A percentile compares a stretch with the other conserved stretches of the same genome.
phyloP scores from a whole-genome alignment of 305 asterid species.

The Fraxinus dipetala region DNA sequence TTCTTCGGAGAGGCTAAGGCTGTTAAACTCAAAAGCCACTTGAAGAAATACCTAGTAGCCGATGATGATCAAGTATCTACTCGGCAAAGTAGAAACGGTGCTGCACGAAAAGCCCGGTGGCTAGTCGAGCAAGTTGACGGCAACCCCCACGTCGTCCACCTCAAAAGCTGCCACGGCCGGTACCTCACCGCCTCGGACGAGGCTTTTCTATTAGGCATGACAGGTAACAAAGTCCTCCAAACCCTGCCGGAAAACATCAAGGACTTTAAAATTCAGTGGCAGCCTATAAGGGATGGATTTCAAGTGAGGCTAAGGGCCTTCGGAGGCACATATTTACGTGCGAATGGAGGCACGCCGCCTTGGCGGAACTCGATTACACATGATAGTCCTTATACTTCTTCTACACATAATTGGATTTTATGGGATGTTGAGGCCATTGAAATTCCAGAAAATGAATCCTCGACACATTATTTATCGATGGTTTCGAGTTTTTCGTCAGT shows the following conservation, averaged over 20 bases:
- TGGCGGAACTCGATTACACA: conserved; percentile 83
- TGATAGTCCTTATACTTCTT: conserved; percentile 49
- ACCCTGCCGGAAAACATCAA: conserved; percentile 41
- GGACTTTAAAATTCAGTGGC: conserved; percentile 59
- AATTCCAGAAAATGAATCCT: conserved; percentile 61
- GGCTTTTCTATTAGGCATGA: conserved; percentile 68
- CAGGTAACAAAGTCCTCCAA: conserved; percentile 60
- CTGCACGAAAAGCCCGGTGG: conserved; percentile 65
- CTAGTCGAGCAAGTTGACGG: conserved; percentile 66
- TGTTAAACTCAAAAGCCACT: conserved; percentile 65
- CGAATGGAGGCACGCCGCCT: conserved; percentile 89
- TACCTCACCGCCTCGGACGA: conserved; percentile 67
- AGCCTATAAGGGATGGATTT: conserved; percentile 75
- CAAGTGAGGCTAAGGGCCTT: conserved; percentile 55
- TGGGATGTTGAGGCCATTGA: conserved; percentile 76
- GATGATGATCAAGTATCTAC: conserved; percentile 64
- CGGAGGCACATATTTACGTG: conserved; percentile 66
- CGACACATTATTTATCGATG: conserved; percentile 60
- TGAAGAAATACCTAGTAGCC: conserved; percentile 72
- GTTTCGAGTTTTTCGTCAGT: conserved; percentile 68
- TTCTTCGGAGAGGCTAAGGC: conserved; percentile 59
- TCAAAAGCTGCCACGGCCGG: conserved; percentile 61
- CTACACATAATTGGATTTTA: conserved; percentile 59
- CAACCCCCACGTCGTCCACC: conserved; percentile 47
- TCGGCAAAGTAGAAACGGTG: conserved; percentile 73